Conservation (phyloP, 106 monocot genomes). For the Dioscorea dumetorum region DNA sequence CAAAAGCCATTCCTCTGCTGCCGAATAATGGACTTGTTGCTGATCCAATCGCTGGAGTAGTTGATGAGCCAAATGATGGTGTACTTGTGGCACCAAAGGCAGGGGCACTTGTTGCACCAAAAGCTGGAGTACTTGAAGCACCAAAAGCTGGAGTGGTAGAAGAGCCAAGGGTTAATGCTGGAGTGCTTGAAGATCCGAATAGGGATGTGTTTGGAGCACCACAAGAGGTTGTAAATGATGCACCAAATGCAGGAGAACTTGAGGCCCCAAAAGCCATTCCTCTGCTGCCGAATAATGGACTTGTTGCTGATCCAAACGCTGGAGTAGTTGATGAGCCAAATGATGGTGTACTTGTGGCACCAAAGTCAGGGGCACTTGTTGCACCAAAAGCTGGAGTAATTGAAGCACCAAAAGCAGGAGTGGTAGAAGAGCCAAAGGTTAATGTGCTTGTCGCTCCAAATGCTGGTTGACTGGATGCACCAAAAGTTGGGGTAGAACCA, state of each 20-base stretch:
- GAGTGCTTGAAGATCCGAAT: constrained; percentile 31
- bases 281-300: constrained; percentile 29
- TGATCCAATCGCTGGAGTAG: constrained; percentile 24
- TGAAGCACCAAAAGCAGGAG: constrained; percentile 49
- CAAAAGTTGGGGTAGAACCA: constrained; percentile 66
- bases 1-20: constrained; percentile 34
- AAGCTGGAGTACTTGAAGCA: constrained; percentile 38
- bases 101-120: constrained; percentile 40
- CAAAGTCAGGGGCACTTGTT: constrained; percentile 39
- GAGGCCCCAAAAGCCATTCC: constrained; percentile 41
- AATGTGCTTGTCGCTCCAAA: constrained; percentile 58
- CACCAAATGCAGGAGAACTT: constrained; percentile 30
- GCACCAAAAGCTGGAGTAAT: constrained; percentile 54
- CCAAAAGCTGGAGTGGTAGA: constrained; percentile 50
- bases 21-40: constrained; percentile 26
- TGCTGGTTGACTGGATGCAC: constrained; percentile 59
- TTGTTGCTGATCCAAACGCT: constrained; percentile 25
- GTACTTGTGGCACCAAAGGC: constrained; percentile 42
- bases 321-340: constrained; percentile 34
- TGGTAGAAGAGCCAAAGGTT: constrained; percentile 42
- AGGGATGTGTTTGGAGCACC: constrained; percentile 18
- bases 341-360: constrained; percentile 24
- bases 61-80: constrained; percentile 36
- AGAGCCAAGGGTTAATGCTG: constrained; percentile 49
- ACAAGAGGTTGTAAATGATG: constrained; percentile 16